These are phyloP conservation scores for Limonomyces culmigenus DNA, from an alignment of 1,284 basidiomycete species.

Conservation along the genomic window DNA sequence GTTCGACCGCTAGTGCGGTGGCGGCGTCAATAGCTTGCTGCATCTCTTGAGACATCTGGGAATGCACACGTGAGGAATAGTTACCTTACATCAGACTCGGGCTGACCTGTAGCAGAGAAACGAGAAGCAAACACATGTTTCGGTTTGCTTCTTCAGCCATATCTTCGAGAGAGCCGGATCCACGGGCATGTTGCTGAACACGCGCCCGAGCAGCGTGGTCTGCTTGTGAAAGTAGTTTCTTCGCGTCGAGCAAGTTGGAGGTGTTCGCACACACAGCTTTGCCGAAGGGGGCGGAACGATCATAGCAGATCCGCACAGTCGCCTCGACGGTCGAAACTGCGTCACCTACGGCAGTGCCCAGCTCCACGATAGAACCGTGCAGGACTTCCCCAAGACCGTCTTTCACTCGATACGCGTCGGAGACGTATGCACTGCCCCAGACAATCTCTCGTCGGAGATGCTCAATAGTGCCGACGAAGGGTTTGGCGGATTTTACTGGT, in stretches of 20 bases:
- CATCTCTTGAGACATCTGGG: slow-evolving; percentile 28
- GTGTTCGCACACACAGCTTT: slow-evolving; percentile 12
- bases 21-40: slow-evolving; percentile 19
- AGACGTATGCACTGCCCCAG: slow-evolving; percentile 21
- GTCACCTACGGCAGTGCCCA: slow-evolving; percentile 19
- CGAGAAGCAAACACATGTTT: slow-evolving; percentile 24
- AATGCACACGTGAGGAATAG: neutral
- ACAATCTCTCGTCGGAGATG: slow-evolving; percentile 29
- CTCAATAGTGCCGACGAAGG: slow-evolving; percentile 24
- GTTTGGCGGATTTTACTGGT: slow-evolving; percentile 27
- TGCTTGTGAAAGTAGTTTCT: too few relatives aligned
- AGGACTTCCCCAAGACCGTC: slow-evolving; percentile 12
- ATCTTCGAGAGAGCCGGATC: too few relatives aligned
- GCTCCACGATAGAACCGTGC: slow-evolving; percentile 14
- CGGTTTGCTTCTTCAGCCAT: too few relatives aligned
- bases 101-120: slow-evolving; percentile 26
- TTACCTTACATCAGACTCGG: neutral
- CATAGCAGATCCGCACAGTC: slow-evolving; percentile 18
- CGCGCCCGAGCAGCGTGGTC: too few relatives aligned
- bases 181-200: too few relatives aligned
- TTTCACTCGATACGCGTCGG: slow-evolving; percentile 3
- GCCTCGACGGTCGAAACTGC: slow-evolving; percentile 18
- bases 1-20: slow-evolving; percentile 16
- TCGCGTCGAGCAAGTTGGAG: too few relatives aligned
- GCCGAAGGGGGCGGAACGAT: slow-evolving; percentile 3